These are phyloP conservation scores for Naumovozyma castellii DNA, from an alignment of 805 yeast genomes.

Conservation along the genomic window DNA sequence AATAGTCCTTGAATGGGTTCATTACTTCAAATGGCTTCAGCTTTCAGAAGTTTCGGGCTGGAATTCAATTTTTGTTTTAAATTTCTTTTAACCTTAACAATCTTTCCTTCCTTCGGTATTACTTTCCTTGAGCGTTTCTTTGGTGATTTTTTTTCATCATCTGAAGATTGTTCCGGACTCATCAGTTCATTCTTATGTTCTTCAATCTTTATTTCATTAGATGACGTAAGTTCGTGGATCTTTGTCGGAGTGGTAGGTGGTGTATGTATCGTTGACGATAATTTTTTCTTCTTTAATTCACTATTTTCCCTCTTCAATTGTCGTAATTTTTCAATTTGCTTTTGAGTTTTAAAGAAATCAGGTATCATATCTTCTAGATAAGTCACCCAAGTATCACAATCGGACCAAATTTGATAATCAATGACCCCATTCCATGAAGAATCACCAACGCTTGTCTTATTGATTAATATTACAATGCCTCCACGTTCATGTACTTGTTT, in stretches of 20 bases:
- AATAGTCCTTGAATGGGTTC: not conserved
- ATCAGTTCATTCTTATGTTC: no score
- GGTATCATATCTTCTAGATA: slow-evolving; percentile 47
- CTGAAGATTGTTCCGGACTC: not conserved
- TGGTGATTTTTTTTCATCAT: not conserved
- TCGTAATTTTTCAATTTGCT: slow-evolving; percentile 25
- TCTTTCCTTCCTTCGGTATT: not conserved
- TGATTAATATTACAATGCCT: slow-evolving; percentile 70
- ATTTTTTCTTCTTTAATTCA: slow-evolving; percentile 19
- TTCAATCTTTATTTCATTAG: no score
- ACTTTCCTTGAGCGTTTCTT: not conserved
- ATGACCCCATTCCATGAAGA: slow-evolving; percentile 60
- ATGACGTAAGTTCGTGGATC: no score
- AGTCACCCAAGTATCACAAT: slow-evolving; percentile 75
- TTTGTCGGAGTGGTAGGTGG: slow-evolving; percentile 28
- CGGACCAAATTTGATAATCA: slow-evolving; percentile 71
- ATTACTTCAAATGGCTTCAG: no score
- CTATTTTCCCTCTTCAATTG: slow-evolving; percentile 27
- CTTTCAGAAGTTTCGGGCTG: not conserved
- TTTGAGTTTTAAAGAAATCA: slow-evolving; percentile 50
- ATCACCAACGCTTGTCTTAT: slow-evolving; percentile 53
- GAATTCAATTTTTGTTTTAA: not conserved
- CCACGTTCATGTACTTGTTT: slow-evolving; percentile 64
- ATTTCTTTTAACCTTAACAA: not conserved
- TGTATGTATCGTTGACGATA: slow-evolving; percentile 8